These are phyloP conservation scores for Alternaria ventricosa DNA, from an alignment of 2,329 filamentous ascomycete genomes.

Conservation along the genomic window DNA sequence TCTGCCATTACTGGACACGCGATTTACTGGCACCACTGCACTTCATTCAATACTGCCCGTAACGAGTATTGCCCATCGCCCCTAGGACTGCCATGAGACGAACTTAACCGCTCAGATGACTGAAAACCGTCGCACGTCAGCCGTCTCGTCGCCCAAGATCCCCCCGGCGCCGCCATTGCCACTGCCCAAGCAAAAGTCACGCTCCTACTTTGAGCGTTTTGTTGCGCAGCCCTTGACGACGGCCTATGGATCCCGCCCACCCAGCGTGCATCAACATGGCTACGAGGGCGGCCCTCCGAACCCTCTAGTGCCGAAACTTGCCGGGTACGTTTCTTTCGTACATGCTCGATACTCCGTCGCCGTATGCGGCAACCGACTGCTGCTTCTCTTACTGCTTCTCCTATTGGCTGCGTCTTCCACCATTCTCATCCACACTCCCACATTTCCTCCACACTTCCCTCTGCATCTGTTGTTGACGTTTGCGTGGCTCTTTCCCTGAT, in stretches of 20 bases:
- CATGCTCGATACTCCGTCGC: neutral
- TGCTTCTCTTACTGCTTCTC: neutral
- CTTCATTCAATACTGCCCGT: neutral
- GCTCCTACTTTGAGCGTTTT: constrained; percentile 57
- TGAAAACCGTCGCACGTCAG: constrained; percentile 17
- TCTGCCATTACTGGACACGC: no score
- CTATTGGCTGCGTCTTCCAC: constrained; percentile 3
- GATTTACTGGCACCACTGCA: neutral
- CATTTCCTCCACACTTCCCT: neutral
- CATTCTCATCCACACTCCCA: neutral
- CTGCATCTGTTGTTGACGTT: neutral
- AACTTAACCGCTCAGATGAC: constrained; percentile 7
- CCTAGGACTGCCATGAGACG: neutral
- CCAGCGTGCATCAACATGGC: constrained; percentile 57
- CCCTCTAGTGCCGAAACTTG: constrained; percentile 45
- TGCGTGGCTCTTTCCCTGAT: constrained; percentile 2
- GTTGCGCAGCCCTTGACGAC: constrained; percentile 60
- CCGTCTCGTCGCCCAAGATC: constrained; percentile 22
- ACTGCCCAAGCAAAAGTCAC: constrained; percentile 37
- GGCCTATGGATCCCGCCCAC: constrained; percentile 60
- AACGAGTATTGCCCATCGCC: neutral
- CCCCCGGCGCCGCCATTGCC: constrained; percentile 47
- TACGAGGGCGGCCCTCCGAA: constrained; percentile 46
- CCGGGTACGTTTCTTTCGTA: constrained; percentile 38
- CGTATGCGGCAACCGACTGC: neutral